Evolutionary conservation across 352 stramenopile species (phyloP), one percentile per base, ranked within the genome.

Genomic region (Albugo candida): DNA sequence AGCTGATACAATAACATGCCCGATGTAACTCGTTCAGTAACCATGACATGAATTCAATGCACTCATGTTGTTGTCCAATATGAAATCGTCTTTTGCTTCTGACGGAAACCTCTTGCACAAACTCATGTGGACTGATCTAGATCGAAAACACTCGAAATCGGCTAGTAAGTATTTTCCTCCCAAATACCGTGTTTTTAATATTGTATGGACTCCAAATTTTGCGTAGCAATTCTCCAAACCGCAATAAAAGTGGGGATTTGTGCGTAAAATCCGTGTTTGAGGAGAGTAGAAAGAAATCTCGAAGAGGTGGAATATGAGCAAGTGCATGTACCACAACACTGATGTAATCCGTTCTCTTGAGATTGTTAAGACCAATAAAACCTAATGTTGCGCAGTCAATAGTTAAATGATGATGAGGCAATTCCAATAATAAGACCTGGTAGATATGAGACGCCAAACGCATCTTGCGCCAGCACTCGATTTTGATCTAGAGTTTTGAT

Each of bases 181-280:
- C 11, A 44, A 85, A 66, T n/a, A 99, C 87, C 55, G 82, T 93
- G 53, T 87, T 94, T 69, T 98, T 99, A 62, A 99, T 98, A 50
- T 97, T 96, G 60, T 96, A 77, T 5, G 88, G 70, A 40, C 79
- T 97, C 96, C 96, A 99, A 54, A 99, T 91, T 63, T 98, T 98
- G 8, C 94, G 74, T 27, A 99, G 67, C 16, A 99, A 66, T 56
- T 97, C 86, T 19, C 92, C 92, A 63, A 98, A 98, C 38, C 69
- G 75, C 52, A 94, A 54, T 20, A 96, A 83, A 5, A 97, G 61
- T 39, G 66, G 65, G 20, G 70, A 93, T 61, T 75, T 88, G 48
- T 81, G 63, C 3, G 17, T 19, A 8, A 43, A 10, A 24, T 43
- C 8, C 8, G 38, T 19, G 20, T 43, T 19, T 13, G 45, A 54